phyloP scores from a whole-genome alignment of 306 rosid genomes.

The Mimosa pudica region DNA sequence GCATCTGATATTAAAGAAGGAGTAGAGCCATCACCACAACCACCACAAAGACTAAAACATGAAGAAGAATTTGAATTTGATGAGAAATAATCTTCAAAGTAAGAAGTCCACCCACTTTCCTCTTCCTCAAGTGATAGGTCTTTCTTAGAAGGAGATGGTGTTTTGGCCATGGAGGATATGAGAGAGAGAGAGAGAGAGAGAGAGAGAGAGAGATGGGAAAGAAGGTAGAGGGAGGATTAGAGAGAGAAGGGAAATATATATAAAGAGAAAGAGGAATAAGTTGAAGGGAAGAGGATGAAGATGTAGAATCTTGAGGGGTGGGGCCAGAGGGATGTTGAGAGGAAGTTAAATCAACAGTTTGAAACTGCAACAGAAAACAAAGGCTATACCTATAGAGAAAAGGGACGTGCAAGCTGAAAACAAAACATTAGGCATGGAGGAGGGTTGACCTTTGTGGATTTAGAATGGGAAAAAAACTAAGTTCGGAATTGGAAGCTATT shows the following conservation, averaged over 20 bases:
- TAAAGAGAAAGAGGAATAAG: conserved; percentile 13
- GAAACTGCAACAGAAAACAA: conserved; percentile 57
- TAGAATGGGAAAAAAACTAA: conserved; percentile 3
- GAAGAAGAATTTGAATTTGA: not conserved
- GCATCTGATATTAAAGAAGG: conserved; percentile 89
- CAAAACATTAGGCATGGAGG: conserved; percentile 12
- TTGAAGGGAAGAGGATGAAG: conserved; percentile 19
- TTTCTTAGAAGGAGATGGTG: conserved; percentile 24
- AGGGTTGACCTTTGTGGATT: conserved; percentile 66
- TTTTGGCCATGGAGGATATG: conserved; percentile 39
- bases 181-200: conserved; percentile 36
- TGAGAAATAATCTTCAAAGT: conserved; percentile 75
- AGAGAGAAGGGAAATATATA: not conserved
- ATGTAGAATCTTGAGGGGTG: conserved; percentile 55
- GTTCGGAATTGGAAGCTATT: conserved; percentile 23
- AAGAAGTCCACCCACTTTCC: conserved; percentile 96
- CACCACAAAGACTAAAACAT: conserved; percentile 37
- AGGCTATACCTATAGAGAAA: conserved; percentile 13
- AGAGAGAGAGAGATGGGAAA: not conserved
- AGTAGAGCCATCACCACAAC: conserved; percentile 1
- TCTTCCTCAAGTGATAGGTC: conserved; percentile 16
- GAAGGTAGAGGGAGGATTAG: conserved; percentile 36
- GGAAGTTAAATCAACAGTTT: conserved; percentile 59
- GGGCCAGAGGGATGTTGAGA: conserved; percentile 51
- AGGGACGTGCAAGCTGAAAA: conserved; percentile 38